Evolutionary conservation across 345 rosid genomes (phyloP).

Genomic region (Hypericum perforatum): DNA sequence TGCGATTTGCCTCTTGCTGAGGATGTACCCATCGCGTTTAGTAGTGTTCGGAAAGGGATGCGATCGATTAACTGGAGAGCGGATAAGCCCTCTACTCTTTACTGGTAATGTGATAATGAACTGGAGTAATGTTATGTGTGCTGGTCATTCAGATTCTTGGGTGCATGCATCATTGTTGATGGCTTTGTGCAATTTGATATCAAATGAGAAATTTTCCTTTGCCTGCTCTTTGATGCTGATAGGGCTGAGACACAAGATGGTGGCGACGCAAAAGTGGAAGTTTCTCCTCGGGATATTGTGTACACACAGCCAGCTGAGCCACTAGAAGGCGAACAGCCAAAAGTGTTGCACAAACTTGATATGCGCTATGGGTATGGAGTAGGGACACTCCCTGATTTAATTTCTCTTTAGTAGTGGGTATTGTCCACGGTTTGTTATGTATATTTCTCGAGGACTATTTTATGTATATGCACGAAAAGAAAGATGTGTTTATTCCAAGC

Average conservation of each 20-base stretch:
- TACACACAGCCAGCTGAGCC: constrained; percentile 73
- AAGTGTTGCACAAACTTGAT: constrained; percentile 82
- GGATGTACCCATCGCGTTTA: constrained; percentile 83
- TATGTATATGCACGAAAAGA: too few relatives aligned
- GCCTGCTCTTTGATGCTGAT: constrained; percentile 21
- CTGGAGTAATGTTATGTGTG: not conserved
- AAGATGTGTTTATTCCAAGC: too few relatives aligned
- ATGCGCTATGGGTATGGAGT: constrained; percentile 80
- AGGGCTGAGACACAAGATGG: constrained; percentile 99
- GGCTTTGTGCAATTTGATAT: too few relatives aligned
- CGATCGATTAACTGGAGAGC: constrained; percentile 92
- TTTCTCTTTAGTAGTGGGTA: too few relatives aligned
- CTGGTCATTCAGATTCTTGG: not conserved
- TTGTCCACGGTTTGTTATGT: too few relatives aligned
- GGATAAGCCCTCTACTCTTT: constrained; percentile 80
- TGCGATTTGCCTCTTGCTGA: constrained; percentile 93
- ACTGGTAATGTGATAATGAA: constrained; percentile 45
- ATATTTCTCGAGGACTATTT: too few relatives aligned
- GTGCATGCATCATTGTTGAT: too few relatives aligned
- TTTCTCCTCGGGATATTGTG: constrained; percentile 86
- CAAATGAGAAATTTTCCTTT: not conserved
- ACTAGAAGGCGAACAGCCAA: constrained; percentile 61
- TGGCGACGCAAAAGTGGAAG: constrained; percentile 92
- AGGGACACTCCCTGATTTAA: too few relatives aligned
- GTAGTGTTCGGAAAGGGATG: constrained; percentile 88